These are phyloP conservation scores for Tolypocladium capitatum DNA, from an alignment of 2,329 filamentous ascomycete species.

Conservation along the genomic window DNA sequence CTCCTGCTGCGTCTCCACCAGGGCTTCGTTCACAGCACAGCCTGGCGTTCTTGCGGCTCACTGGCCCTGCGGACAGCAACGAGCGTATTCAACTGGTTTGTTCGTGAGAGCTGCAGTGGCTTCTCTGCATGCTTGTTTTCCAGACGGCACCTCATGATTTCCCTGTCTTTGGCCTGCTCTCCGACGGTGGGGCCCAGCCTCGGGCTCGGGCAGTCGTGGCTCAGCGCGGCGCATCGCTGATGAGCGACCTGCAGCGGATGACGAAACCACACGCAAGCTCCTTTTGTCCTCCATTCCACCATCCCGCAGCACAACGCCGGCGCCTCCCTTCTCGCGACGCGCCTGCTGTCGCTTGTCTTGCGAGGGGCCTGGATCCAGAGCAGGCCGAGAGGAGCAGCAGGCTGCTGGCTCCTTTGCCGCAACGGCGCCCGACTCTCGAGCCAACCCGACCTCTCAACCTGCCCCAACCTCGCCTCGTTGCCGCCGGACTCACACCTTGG, in stretches of 20 bases:
- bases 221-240: neutral
- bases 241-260: conserved; percentile 2
- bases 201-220: neutral
- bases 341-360: neutral
- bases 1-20: neutral
- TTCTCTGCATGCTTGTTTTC: too few relatives aligned
- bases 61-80: neutral
- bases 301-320: neutral
- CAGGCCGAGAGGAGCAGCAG: neutral
- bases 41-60: neutral
- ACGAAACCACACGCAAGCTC: conserved; percentile 8
- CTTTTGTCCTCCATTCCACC: neutral
- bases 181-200: neutral
- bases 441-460: neutral
- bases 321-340: neutral
- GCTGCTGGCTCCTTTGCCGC: neutral
- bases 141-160: neutral
- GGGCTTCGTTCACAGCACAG: neutral
- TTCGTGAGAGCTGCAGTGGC: too few relatives aligned
- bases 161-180: too few relatives aligned
- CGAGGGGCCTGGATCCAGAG: neutral
- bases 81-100: neutral
- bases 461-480: neutral
- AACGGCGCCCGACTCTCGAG: neutral
- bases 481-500: neutral